Base-by-base conservation (phyloP, 306 rosid genomes). In the Rosa lucieae region DNA sequence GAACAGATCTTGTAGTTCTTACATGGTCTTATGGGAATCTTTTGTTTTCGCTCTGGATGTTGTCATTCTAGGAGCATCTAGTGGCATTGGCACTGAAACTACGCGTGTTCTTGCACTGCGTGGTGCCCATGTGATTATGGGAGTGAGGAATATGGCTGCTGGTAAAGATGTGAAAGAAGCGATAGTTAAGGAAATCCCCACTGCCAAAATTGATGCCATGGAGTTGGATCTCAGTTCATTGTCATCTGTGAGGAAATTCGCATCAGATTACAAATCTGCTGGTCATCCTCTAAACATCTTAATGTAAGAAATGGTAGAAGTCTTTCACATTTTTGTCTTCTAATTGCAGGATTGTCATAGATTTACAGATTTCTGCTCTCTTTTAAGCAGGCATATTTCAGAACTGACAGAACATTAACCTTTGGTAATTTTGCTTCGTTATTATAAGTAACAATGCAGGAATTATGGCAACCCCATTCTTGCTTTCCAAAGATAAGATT, bases 401-500 rank as follows among this genome's bases (percentile, higher is more conserved):
- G 70, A 23, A 23, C 26, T 23, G 26, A 23, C 26, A 23, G 26
- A 51, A 29, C 58, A 63, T 69, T 62, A 49, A 76, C 63, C 3
- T 1, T 42, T 62, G 62, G 4, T 81, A n/a, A 90, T 53, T 53
- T 72, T 75, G 46, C 42, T 77, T 56, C 32, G 70, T 67, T 86
- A 73, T 80, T 85, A 75, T 77, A 82, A 94, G 99, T 85, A 94
- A 94, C 86, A 94, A 94, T 84, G 97, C 99, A 82, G 99, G 97
- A 78, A 70, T 92, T 73, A 82, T 85, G 88, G 97, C 95, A 67
- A 39, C 86, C 44, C 91, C 94, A 29, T 94, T 88, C 86, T 74
- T 72, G 43, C 89, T 89, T 78, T 92, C 95, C 29, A 85, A 86
- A 77, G 97, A 94, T 85, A 87, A 89, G 61, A 89, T 92, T 73